Conservation (phyloP, 371 early-diverging fungal genomes). For the Syncephalastrum sp. region DNA sequence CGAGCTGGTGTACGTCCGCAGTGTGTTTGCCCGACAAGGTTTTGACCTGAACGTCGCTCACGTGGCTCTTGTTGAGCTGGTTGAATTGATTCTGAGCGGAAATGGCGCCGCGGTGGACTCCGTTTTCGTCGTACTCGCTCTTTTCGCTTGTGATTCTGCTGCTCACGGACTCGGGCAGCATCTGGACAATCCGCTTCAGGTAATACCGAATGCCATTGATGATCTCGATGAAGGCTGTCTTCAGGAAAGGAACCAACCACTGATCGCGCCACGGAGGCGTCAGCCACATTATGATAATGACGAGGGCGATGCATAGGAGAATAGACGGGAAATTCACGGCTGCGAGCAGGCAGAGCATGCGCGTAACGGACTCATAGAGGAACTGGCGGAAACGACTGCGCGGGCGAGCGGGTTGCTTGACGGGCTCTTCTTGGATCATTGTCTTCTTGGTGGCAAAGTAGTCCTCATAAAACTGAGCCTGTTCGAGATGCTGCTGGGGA, state of each 20-base stretch:
- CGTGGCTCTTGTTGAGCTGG: slow-evolving; percentile 18
- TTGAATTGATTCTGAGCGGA: slow-evolving; percentile 32
- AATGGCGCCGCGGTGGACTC: slow-evolving; percentile 39
- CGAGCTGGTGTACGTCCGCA: slow-evolving; percentile 26
- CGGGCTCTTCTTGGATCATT: neutral
- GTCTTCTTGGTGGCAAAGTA: slow-evolving; percentile 8
- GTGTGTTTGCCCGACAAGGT: slow-evolving; percentile 34
- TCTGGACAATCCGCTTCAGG: slow-evolving; percentile 9
- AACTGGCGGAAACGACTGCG: slow-evolving; percentile 7
- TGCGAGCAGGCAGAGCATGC: slow-evolving; percentile 5
- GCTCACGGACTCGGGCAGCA: slow-evolving; percentile 8
- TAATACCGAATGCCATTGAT: slow-evolving; percentile 7
- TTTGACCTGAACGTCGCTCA: slow-evolving; percentile 24
- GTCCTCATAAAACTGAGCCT: slow-evolving; percentile 12
- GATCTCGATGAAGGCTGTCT: slow-evolving; percentile 12
- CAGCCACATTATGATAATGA: slow-evolving; percentile 33
- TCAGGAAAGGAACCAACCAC: slow-evolving; percentile 28
- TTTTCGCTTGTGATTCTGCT: slow-evolving; percentile 11
- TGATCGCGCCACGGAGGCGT: slow-evolving; percentile 25
- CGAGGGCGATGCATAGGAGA: slow-evolving; percentile 23
- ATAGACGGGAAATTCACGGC: slow-evolving; percentile 31
- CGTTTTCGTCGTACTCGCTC: slow-evolving; percentile 32
- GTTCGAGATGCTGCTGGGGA: slow-evolving; percentile 1
- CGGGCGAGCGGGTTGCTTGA: slow-evolving; percentile 3
- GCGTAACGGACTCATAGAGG: slow-evolving; percentile 4